phyloP scores from a whole-genome alignment of 192 early-diverging fungal species.

The Linnemannia elongata region DNA sequence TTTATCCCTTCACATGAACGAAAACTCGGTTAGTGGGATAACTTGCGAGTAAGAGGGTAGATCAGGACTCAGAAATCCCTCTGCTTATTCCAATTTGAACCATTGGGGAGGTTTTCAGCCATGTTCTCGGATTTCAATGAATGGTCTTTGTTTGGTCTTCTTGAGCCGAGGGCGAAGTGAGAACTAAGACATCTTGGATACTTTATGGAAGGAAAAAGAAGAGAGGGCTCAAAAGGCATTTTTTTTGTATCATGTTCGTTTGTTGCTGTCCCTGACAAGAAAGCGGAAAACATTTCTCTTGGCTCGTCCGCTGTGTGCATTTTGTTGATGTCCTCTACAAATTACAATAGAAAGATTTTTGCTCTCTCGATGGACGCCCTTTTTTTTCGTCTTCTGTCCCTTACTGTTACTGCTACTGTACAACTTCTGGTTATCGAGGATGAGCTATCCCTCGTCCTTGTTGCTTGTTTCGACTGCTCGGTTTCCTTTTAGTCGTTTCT shows the following conservation, averaged over 20 bases:
- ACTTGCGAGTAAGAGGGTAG: background rate
- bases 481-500: background rate
- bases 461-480: background rate
- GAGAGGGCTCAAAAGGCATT: background rate
- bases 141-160: background rate
- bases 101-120: background rate
- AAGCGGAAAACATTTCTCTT: background rate
- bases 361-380: background rate
- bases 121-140: background rate
- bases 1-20: background rate
- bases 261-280: background rate
- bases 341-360: background rate
- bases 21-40: background rate
- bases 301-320: background rate
- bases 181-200: background rate
- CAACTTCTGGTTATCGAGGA: background rate
- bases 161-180: background rate
- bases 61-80: background rate
- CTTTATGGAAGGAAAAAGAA: background rate
- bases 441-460: background rate
- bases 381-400: background rate
- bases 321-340: background rate
- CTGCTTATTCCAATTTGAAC: background rate
- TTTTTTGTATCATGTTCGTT: background rate
- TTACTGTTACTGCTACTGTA: background rate